Conservation (phyloP, 2,329 filamentous ascomycete genomes). For the Claviceps quebecensis region DNA sequence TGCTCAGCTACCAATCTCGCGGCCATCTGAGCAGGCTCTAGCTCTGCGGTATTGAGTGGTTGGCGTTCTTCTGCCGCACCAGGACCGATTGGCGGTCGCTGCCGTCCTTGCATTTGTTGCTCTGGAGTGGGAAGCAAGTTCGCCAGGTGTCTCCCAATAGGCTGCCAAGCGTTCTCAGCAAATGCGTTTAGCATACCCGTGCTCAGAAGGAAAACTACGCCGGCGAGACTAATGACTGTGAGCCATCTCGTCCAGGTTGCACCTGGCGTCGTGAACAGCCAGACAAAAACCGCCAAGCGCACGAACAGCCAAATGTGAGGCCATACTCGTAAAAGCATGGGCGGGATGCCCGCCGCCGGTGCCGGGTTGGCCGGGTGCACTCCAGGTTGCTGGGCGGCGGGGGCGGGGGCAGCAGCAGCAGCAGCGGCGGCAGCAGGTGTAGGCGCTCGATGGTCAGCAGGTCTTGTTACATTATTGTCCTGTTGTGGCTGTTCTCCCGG, state of each 20-base stretch:
- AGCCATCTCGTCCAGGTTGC: slow-evolving; percentile 46
- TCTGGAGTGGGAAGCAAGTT: slow-evolving; percentile 39
- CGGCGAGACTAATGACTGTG: slow-evolving; percentile 37
- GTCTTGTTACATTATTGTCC: background rate
- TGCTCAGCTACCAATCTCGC: slow-evolving; percentile 36
- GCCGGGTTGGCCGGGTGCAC: slow-evolving; percentile 27
- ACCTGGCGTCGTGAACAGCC: slow-evolving; percentile 47
- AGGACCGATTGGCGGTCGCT: slow-evolving; percentile 11
- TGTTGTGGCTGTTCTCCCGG: slow-evolving; percentile 11
- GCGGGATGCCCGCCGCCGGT: slow-evolving; percentile 16
- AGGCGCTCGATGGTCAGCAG: background rate
- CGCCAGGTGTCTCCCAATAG: slow-evolving; percentile 44
- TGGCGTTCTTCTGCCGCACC: slow-evolving; percentile 14
- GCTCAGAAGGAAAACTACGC: slow-evolving; percentile 44
- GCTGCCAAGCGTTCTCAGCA: slow-evolving; percentile 40
- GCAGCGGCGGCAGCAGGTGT: background rate
- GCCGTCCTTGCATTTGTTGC: slow-evolving; percentile 11
- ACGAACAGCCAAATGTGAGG: slow-evolving; percentile 50
- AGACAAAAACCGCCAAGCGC: slow-evolving; percentile 44
- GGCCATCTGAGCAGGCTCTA: slow-evolving; percentile 36
- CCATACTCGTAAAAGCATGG: slow-evolving; percentile 28
- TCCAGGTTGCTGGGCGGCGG: slow-evolving; percentile 1
- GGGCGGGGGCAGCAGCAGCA: background rate
- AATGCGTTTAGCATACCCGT: slow-evolving; percentile 43
- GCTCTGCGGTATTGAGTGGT: slow-evolving; percentile 16